Evolutionary conservation across 108 stramenopile species (phyloP).

Genomic region (Nannochloropsis granulata): DNA sequence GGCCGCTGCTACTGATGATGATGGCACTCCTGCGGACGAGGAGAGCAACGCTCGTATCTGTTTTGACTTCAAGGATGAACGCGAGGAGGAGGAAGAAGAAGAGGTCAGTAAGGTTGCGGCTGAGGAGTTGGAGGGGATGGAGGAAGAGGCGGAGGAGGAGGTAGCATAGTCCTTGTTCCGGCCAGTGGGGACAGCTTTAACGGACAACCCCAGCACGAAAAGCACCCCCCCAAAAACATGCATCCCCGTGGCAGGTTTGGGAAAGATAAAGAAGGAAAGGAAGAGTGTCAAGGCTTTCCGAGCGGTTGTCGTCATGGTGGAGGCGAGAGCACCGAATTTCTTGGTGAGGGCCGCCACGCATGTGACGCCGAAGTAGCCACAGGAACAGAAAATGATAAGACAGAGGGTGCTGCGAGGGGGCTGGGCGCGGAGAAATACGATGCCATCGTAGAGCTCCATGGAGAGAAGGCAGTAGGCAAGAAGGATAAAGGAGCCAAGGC

Average conservation of each 20-base stretch:
- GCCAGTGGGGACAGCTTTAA: background rate
- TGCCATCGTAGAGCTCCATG: constrained; percentile 10
- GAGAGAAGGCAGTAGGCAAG: constrained; percentile 7
- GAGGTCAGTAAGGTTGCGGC: background rate
- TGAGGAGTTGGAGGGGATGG: background rate
- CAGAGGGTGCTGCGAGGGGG: background rate
- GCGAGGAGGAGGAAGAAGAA: background rate
- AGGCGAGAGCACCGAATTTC: constrained; percentile 30
- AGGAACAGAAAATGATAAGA: constrained; percentile 4
- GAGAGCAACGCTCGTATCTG: background rate
- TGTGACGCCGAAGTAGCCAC: constrained; percentile 29
- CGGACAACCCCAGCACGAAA: constrained; percentile 23
- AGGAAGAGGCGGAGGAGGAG: background rate
- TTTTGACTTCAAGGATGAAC: background rate
- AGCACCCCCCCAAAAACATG: constrained; percentile 23
- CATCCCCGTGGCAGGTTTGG: constrained; percentile 28
- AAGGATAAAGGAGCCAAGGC: constrained; percentile 24
- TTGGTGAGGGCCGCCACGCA: constrained; percentile 36
- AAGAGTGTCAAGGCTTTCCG: constrained; percentile 29
- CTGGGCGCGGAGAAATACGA: constrained; percentile 7
- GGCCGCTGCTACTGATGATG: no score
- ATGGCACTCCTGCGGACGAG: background rate
- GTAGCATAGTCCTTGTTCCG: background rate
- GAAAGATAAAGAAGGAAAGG: constrained; percentile 29
- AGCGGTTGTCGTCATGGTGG: constrained; percentile 33